phyloP scores from a whole-genome alignment of 1,139 yeast genomes.

The Blastobotrys serpentis region DNA sequence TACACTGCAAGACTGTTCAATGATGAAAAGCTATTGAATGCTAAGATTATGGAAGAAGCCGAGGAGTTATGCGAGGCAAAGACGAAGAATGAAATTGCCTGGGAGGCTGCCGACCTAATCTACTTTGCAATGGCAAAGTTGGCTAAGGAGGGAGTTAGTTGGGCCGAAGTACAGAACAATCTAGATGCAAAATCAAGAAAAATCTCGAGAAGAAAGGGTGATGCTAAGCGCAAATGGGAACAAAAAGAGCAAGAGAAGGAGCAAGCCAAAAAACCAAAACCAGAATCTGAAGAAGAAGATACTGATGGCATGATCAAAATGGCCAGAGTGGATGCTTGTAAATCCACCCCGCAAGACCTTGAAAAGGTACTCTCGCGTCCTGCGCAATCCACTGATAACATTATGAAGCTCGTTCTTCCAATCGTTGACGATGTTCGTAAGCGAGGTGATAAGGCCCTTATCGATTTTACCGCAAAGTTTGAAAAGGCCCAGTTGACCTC shows the following conservation, averaged over 20 bases:
- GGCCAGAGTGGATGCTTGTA: constrained; percentile 56
- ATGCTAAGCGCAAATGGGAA: constrained; percentile 78
- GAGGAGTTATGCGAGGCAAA: constrained; percentile 90
- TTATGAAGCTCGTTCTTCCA: constrained; percentile 88
- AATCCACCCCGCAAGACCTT: constrained; percentile 47
- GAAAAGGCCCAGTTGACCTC: constrained; percentile 72
- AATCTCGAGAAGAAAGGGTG: constrained; percentile 92
- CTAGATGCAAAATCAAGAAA: constrained; percentile 79
- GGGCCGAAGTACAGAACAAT: constrained; percentile 79
- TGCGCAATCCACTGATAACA: constrained; percentile 84
- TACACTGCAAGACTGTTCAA: constrained; percentile 85
- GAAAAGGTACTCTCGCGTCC: constrained; percentile 75
- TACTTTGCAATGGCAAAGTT: constrained; percentile 91
- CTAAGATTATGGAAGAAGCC: constrained; percentile 93
- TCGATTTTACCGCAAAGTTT: constrained; percentile 85
- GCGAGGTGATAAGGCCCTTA: constrained; percentile 80
- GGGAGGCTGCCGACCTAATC: constrained; percentile 96
- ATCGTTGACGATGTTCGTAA: constrained; percentile 74
- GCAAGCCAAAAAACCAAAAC: constrained; percentile 24
- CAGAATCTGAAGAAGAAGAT: constrained; percentile 23
- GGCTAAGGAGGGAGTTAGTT: constrained; percentile 73
- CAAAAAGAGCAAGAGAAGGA: constrained; percentile 20
- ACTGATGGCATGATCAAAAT: constrained; percentile 51
- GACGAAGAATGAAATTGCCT: constrained; percentile 70
- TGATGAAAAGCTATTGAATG: constrained; percentile 70